phyloP scores from a whole-genome alignment of 1,284 basidiomycete genomes.

The Irpex lacteus region DNA sequence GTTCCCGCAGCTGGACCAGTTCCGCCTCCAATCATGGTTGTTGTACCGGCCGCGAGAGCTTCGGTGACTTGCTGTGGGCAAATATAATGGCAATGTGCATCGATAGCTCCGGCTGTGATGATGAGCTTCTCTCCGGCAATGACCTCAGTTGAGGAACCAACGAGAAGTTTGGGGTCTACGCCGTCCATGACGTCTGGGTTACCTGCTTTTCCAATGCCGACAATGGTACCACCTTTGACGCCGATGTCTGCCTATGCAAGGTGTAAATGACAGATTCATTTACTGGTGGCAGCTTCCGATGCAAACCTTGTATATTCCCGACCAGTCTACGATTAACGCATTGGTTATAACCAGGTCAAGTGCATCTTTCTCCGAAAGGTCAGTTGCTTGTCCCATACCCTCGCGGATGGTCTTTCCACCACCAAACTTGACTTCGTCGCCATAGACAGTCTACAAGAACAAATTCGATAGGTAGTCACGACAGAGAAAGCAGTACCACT shows the following conservation, averaged over 20 bases:
- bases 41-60: conserved; percentile 71
- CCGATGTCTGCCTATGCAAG: conserved; percentile 88
- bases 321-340: conserved; percentile 93
- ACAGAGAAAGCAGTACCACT: conserved; percentile 16
- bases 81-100: conserved; percentile 92
- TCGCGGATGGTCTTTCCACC: conserved; percentile 96
- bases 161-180: conserved; percentile 72
- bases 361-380: conserved; percentile 62
- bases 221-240: conserved; percentile 82
- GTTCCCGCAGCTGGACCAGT: conserved; percentile 89
- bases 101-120: conserved; percentile 91
- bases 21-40: conserved; percentile 89
- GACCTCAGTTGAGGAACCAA: conserved; percentile 90
- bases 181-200: conserved; percentile 94
- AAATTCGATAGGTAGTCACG: neutral
- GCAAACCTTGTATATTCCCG: conserved; percentile 89
- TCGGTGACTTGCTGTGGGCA: conserved; percentile 87
- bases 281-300: neutral
- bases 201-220: conserved; percentile 93
- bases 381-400: conserved; percentile 93
- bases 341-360: conserved; percentile 96
- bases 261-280: conserved; percentile 6
- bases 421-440: conserved; percentile 98
- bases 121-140: conserved; percentile 95
- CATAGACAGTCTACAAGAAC: conserved; percentile 63